phyloP scores from a whole-genome alignment of 345 rosid genomes.

The Fremontodendron californicum region DNA sequence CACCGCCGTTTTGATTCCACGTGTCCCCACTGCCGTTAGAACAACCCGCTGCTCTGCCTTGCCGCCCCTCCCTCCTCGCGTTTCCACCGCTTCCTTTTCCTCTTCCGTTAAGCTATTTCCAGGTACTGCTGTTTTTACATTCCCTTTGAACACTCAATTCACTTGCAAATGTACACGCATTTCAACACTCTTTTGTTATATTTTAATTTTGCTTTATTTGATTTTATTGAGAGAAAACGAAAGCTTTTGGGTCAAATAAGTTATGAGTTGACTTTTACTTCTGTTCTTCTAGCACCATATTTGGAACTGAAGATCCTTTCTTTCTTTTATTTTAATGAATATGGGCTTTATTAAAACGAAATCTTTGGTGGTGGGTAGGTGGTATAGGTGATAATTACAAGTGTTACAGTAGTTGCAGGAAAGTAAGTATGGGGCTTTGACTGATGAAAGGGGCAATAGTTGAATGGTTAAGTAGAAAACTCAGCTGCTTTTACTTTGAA shows the following conservation, averaged over 20 bases:
- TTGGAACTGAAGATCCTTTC: not conserved
- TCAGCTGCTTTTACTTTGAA: not conserved
- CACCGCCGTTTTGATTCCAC: conserved; percentile 45
- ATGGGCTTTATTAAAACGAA: not conserved
- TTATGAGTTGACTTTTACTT: not conserved
- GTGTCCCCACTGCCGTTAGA: conserved; percentile 25
- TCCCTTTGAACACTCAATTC: not conserved
- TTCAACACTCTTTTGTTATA: no score
- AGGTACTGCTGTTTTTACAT: conserved; percentile 29
- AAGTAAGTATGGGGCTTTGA: not conserved
- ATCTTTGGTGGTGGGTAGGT: not conserved
- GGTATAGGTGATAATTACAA: not conserved
- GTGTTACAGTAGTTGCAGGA: not conserved
- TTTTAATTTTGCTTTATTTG: not conserved
- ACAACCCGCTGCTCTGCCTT: conserved; percentile 50
- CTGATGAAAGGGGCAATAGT: not conserved
- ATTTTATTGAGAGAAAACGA: not conserved
- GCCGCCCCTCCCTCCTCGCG: conserved; percentile 56
- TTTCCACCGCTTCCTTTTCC: conserved; percentile 37
- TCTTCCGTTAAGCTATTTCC: conserved; percentile 46
- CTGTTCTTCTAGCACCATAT: not conserved
- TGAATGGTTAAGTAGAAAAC: not conserved
- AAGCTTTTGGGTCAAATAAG: not conserved
- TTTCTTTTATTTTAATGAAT: not conserved
- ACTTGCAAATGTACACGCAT: not conserved